phyloP scores from a whole-genome alignment of 1,139 yeast species.

The Scheffersomyces quercinus region DNA sequence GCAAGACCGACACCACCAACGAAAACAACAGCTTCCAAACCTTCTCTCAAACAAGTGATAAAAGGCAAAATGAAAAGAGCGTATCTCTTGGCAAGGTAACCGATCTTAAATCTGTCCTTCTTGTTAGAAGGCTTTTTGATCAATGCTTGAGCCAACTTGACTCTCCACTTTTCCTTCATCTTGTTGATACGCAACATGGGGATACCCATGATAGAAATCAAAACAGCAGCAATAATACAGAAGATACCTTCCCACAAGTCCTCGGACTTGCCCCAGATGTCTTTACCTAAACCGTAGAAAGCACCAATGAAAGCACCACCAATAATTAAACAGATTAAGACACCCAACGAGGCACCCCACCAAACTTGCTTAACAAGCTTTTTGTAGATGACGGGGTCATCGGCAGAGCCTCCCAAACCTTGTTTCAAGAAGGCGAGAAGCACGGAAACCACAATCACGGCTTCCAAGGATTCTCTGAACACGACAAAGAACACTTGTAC shows the following conservation, averaged over 20 bases:
- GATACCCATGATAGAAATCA: slow-evolving; percentile 30
- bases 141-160: slow-evolving; percentile 44
- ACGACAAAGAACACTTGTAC: slow-evolving; percentile 77
- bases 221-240: slow-evolving; percentile 24
- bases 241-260: slow-evolving; percentile 30
- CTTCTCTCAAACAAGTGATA: slow-evolving; percentile 47
- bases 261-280: slow-evolving; percentile 24
- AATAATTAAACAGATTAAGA: slow-evolving; percentile 21
- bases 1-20: slow-evolving; percentile 50
- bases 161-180: slow-evolving; percentile 53
- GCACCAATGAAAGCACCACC: slow-evolving; percentile 26
- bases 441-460: slow-evolving; percentile 85
- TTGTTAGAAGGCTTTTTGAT: slow-evolving; percentile 14
- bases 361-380: slow-evolving; percentile 44
- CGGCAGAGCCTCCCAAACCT: slow-evolving; percentile 59
- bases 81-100: slow-evolving; percentile 32
- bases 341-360: slow-evolving; percentile 25
- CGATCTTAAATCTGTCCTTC: slow-evolving; percentile 17
- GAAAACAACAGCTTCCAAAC: slow-evolving; percentile 50
- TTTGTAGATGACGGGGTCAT: slow-evolving; percentile 56
- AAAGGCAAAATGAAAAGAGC: slow-evolving; percentile 44
- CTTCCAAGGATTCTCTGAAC: slow-evolving; percentile 88
- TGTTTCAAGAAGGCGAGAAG: slow-evolving; percentile 87
- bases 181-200: slow-evolving; percentile 30
- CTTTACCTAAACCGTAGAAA: slow-evolving; percentile 23